Percentiles rank a stretch among this genome's conserved stretches.
phyloP scores from a whole-genome alignment of 2,329 filamentous ascomycete species.

The Mycosphaerella arachidis region DNA sequence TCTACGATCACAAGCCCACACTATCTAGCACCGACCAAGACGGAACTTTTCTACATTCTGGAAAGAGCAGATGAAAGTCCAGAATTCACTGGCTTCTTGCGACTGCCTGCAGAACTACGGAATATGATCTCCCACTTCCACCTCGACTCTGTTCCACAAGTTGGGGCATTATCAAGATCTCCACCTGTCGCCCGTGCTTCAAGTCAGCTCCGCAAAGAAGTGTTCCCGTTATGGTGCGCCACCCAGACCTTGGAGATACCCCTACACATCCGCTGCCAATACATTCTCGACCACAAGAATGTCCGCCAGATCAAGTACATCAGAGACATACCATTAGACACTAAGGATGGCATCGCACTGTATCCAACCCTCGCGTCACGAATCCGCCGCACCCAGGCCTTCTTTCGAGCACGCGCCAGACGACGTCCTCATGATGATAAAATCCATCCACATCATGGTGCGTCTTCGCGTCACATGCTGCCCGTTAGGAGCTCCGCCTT shows the following conservation, averaged over 20 bases:
- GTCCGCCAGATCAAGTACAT: neutral
- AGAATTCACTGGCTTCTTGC: neutral
- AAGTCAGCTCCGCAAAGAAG: neutral
- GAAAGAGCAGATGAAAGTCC: neutral
- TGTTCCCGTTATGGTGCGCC: neutral
- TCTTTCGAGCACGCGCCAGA: too few species aligned
- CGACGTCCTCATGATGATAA: too few species aligned
- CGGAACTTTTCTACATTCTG: neutral
- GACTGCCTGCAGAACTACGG: neutral
- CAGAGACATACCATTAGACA: neutral
- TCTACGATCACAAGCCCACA: neutral
- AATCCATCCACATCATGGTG: too few species aligned
- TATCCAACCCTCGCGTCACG: too few species aligned
- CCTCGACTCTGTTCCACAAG: neutral
- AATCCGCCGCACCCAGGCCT: too few species aligned
- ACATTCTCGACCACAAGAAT: neutral
- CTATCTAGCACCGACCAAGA: neutral
- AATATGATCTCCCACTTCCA: neutral
- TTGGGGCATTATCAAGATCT: neutral
- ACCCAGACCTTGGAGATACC: neutral
- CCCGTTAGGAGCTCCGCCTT: too few species aligned
- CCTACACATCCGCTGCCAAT: neutral
- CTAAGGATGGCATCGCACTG: too few species aligned
- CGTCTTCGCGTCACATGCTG: too few species aligned
- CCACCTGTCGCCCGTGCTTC: neutral